Evolutionary conservation across 352 stramenopile species (phyloP).

Genomic region (Phytophthora idaei): DNA sequence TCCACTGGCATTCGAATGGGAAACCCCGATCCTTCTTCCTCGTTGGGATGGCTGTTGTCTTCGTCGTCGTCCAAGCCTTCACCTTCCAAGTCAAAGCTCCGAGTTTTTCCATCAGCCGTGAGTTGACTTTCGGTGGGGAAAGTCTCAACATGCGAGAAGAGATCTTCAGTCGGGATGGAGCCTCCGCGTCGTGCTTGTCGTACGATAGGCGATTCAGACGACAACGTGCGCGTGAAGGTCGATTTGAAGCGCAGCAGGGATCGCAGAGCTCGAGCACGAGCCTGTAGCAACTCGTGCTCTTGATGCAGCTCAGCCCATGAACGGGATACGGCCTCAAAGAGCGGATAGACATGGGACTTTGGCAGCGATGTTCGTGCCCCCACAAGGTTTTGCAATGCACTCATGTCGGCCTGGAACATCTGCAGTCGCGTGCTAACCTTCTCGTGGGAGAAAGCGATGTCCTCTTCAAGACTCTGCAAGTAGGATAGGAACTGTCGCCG

Average conservation of each 20-base stretch:
- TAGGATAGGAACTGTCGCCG: slow-evolving; percentile 92
- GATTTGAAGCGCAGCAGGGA: slow-evolving; percentile 79
- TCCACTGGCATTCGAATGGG: slow-evolving; percentile 90
- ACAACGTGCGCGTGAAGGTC: slow-evolving; percentile 66
- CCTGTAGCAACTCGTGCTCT: slow-evolving; percentile 75
- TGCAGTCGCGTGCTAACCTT: slow-evolving; percentile 80
- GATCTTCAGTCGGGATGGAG: slow-evolving; percentile 66
- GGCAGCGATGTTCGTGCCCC: slow-evolving; percentile 86
- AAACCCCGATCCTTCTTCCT: slow-evolving; percentile 49
- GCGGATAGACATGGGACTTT: slow-evolving; percentile 94
- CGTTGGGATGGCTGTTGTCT: slow-evolving; percentile 41
- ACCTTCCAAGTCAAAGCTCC: slow-evolving; percentile 17
- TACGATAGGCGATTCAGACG: slow-evolving; percentile 60
- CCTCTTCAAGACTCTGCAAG: slow-evolving; percentile 91
- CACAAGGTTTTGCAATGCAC: slow-evolving; percentile 82
- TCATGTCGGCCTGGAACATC: slow-evolving; percentile 74
- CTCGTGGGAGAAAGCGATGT: slow-evolving; percentile 82
- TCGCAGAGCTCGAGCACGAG: slow-evolving; percentile 68
- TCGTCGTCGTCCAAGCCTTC: slow-evolving; percentile 40
- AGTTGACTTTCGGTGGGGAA: slow-evolving; percentile 56
- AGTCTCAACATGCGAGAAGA: slow-evolving; percentile 72
- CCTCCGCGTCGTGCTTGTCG: slow-evolving; percentile 55
- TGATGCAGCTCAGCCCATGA: slow-evolving; percentile 85
- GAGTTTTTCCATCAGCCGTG: slow-evolving; percentile 18
- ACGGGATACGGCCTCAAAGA: slow-evolving; percentile 90